Evolutionary conservation across 257 asterid species (phyloP).

Genomic region (Solanum tacnaense): DNA sequence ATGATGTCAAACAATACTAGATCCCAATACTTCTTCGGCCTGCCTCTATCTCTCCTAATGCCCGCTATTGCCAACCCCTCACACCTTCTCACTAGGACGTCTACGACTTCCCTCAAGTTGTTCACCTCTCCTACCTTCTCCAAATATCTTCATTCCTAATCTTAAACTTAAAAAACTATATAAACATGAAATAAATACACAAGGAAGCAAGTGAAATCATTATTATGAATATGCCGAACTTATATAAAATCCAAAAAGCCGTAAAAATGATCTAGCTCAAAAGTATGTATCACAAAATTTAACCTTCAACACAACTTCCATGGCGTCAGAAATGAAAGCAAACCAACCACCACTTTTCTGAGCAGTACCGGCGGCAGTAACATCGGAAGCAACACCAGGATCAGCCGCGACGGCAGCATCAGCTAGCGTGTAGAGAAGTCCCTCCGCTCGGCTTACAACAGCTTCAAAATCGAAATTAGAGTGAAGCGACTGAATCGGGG

Average conservation of each 20-base stretch:
- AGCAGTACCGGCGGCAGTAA: slow-evolving; percentile 14
- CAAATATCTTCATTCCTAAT: neutral
- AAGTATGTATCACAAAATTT: neutral
- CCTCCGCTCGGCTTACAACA: slow-evolving; percentile 55
- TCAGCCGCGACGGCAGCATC: slow-evolving; percentile 82
- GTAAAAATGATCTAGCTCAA: neutral
- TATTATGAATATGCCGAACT: neutral
- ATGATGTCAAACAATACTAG: neutral
- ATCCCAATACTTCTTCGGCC: neutral
- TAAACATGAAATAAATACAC: neutral
- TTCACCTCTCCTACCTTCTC: neutral
- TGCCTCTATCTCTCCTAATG: neutral
- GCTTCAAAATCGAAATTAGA: slow-evolving; percentile 36
- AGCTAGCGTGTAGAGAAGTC: slow-evolving; percentile 75
- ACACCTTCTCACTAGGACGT: neutral
- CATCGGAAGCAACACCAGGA: slow-evolving; percentile 30
- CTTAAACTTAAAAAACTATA: neutral
- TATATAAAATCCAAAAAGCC: neutral
- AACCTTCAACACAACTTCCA: slow-evolving; percentile 97
- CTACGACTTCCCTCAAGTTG: neutral
- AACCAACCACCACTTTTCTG: slow-evolving; percentile 94
- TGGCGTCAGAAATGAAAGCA: slow-evolving; percentile 83
- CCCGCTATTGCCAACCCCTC: neutral
- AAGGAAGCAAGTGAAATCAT: neutral
- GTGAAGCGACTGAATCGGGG: slow-evolving; percentile 29